Evolutionary conservation across 805 yeast species (phyloP).

Genomic region (Wickerhamiella kurtzmanii): DNA sequence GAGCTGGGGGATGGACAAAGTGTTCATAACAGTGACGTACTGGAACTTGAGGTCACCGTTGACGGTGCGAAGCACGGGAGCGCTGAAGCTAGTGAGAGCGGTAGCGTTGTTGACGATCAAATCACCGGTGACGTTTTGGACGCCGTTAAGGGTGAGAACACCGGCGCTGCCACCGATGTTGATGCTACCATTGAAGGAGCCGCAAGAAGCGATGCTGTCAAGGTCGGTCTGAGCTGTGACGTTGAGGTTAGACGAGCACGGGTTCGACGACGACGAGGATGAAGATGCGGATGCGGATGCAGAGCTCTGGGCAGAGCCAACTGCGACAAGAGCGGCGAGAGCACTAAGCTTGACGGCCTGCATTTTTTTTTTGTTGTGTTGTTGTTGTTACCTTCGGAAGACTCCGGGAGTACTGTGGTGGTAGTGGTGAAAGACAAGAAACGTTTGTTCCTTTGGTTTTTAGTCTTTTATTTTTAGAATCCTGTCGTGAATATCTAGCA

Average conservation of each 20-base stretch:
- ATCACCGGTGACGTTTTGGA: conserved; percentile 66
- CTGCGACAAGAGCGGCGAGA: not conserved
- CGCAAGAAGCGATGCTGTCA: conserved; percentile 59
- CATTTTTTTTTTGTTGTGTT: not conserved
- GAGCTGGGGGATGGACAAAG: conserved; percentile 64
- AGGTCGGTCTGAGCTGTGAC: conserved; percentile 73
- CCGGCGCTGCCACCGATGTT: conserved; percentile 53
- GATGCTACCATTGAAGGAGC: conserved; percentile 69
- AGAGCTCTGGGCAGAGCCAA: not conserved
- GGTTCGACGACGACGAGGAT: too few relatives aligned
- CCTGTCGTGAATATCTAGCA: not conserved
- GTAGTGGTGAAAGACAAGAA: not conserved
- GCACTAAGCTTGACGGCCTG: not conserved
- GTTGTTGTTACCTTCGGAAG: too few relatives aligned
- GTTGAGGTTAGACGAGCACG: conserved; percentile 36
- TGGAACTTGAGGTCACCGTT: conserved; percentile 54
- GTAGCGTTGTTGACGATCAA: conserved; percentile 55
- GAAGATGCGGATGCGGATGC: too few relatives aligned
- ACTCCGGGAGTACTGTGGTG: too few relatives aligned
- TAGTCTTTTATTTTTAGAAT: too few relatives aligned
- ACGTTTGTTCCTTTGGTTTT: too few relatives aligned
- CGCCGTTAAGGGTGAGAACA: conserved; percentile 43
- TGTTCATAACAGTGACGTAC: conserved; percentile 49
- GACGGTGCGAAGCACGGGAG: conserved; percentile 65
- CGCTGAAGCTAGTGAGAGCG: conserved; percentile 48